Percentiles rank a stretch among this genome's conserved stretches.
phyloP scores from a whole-genome alignment of 768 basidiomycete genomes.

The Infundibulicybe gibba region DNA sequence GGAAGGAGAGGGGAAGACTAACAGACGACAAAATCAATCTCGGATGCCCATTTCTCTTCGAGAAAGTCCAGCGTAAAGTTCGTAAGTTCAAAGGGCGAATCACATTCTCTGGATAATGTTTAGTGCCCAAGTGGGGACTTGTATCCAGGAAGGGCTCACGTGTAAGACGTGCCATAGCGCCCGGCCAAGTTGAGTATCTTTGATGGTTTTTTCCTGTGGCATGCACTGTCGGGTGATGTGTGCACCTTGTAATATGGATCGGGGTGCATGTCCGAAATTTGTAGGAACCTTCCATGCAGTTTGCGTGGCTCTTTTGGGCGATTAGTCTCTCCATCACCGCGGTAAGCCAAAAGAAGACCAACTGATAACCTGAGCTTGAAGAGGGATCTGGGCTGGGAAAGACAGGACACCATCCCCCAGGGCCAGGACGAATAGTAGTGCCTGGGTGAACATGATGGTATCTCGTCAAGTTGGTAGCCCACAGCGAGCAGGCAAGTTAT shows the following conservation, averaged over 20 bases:
- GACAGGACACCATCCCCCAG: slow-evolving; percentile 21
- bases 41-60: slow-evolving; percentile 72
- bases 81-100: slow-evolving; percentile 75
- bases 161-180: slow-evolving; percentile 64
- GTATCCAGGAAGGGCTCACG: slow-evolving; percentile 46
- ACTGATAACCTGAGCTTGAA: slow-evolving; percentile 28
- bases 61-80: slow-evolving; percentile 82
- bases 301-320: slow-evolving; percentile 37
- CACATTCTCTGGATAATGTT: slow-evolving; percentile 55
- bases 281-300: slow-evolving; percentile 71
- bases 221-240: slow-evolving; percentile 55
- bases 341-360: slow-evolving; percentile 11
- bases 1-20: slow-evolving; percentile 21
- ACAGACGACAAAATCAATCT: slow-evolving; percentile 92
- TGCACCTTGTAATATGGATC: slow-evolving; percentile 60
- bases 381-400: slow-evolving; percentile 36
- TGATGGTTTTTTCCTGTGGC: slow-evolving; percentile 63
- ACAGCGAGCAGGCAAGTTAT: neutral
- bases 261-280: slow-evolving; percentile 84
- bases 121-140: neutral
- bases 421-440: slow-evolving; percentile 15
- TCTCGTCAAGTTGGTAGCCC: slow-evolving; percentile 7
- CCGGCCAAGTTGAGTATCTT: slow-evolving; percentile 50
- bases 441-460: slow-evolving; percentile 8
- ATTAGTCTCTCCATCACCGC: neutral